Percentiles rank a stretch among this genome's conserved stretches.
Evolutionary conservation across 208 protist genomes (phyloP).

Genomic region (Leishmania tarentolae): DNA sequence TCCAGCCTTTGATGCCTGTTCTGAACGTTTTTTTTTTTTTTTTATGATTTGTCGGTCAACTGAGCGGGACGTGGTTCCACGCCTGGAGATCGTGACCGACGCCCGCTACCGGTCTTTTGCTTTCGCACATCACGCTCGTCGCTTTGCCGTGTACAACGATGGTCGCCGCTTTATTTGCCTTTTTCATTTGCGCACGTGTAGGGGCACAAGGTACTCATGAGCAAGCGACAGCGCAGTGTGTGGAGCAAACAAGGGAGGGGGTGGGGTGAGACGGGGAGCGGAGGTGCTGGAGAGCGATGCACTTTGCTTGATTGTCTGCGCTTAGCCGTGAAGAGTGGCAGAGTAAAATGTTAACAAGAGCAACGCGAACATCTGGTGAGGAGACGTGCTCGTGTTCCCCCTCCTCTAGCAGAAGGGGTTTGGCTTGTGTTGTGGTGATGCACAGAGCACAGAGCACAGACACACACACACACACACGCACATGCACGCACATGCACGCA

Average conservation of each 20-base stretch:
- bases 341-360: too few species aligned
- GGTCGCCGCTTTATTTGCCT: background rate
- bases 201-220: background rate
- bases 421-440: background rate
- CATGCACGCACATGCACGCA: background rate
- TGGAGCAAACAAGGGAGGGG: background rate
- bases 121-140: background rate
- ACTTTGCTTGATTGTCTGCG: background rate
- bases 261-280: background rate
- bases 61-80: background rate
- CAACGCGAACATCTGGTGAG: background rate
- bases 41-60: too few species aligned
- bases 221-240: background rate
- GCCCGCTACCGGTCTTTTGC: background rate
- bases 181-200: background rate
- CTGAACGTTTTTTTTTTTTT: background rate
- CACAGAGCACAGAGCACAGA: background rate
- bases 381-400: background rate
- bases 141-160: background rate
- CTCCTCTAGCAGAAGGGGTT: background rate
- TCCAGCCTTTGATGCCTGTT: background rate
- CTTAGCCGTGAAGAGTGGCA: background rate
- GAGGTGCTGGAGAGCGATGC: background rate
- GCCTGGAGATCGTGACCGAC: background rate
- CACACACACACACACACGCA: background rate